Conservation (phyloP, 345 rosid species). For the Moricandia arvensis region DNA sequence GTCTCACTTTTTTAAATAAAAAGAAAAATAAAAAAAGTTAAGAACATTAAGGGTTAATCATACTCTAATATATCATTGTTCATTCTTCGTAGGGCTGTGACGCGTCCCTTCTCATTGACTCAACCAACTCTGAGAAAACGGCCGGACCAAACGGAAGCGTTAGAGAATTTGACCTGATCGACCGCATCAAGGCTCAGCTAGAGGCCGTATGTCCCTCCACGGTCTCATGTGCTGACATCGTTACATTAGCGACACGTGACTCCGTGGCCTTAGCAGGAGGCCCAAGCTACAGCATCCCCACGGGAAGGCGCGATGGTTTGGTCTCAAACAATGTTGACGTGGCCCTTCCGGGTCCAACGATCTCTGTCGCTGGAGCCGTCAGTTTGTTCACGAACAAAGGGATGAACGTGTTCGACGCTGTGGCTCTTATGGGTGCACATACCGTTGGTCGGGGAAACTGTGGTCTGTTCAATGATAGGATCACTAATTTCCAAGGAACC, state of each 20-base stretch:
- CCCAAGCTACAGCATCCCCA: slow-evolving; percentile 48
- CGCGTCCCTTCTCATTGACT: slow-evolving; percentile 69
- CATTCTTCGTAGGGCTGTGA: slow-evolving; percentile 64
- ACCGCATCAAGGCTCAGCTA: slow-evolving; percentile 52
- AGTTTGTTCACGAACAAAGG: slow-evolving; percentile 42
- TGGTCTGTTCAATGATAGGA: slow-evolving; percentile 48
- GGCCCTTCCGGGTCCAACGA: slow-evolving; percentile 47
- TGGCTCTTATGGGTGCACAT: slow-evolving; percentile 64
- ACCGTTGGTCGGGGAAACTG: slow-evolving; percentile 58
- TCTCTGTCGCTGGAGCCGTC: slow-evolving; percentile 46
- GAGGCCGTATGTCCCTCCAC: slow-evolving; percentile 56
- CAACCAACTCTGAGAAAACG: slow-evolving; percentile 56
- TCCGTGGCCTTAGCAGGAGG: slow-evolving; percentile 38
- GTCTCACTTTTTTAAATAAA: too few relatives aligned
- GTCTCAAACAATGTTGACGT: slow-evolving; percentile 44
- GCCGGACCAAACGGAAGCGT: slow-evolving; percentile 69
- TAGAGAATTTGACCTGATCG: slow-evolving; percentile 61
- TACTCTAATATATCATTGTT: background rate
- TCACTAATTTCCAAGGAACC: slow-evolving; percentile 47
- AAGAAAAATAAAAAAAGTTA: too few relatives aligned
- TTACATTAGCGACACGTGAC: slow-evolving; percentile 39
- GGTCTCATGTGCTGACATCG: slow-evolving; percentile 72
- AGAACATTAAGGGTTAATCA: too few relatives aligned
- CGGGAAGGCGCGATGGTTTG: slow-evolving; percentile 65
- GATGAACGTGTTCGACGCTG: slow-evolving; percentile 43